Base-by-base conservation (phyloP, 208 protist genomes). In the Wallacemonas sp. region DNA sequence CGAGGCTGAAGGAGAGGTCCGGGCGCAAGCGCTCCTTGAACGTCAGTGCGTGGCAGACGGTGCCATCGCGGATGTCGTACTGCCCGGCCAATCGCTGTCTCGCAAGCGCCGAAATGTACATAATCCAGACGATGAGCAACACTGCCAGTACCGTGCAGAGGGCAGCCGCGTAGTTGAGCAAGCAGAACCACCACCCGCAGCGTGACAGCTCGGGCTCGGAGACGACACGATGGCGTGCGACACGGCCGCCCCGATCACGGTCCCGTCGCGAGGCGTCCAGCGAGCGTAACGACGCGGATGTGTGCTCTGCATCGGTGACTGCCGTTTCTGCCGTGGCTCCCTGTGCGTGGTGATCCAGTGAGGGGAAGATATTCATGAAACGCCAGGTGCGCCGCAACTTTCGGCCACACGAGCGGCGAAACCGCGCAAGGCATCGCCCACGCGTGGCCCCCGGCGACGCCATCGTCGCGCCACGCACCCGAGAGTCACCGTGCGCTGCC, bases 1-100 rank as follows among this genome's bases (percentile, higher is more conserved):
- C 36, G 23, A 87, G 38, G 46, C 78, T 87, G 54, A 83, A 87
- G 36, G 62, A 64, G 17, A 83, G 36, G 48, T 85, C 75, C 32
- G 75, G 72, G 16, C 60, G 74, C 14, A 83, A 9, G n/a, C 24
- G 23, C 26, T 80, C 68, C 14, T 21, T n/a, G 29, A 85, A 70
- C 2, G 69, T 12, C 38, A 63, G 55, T 30, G 56, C 62, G 24
- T 83, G 64, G 64, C 84, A 90, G 47, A 69, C 70, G n/a, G 80
- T 83, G 11, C 23, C 75, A 44, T 87, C 80, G 16, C 21, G 23
- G 33, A 78, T 32, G 39, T 46, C 57, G 30, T 61, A 23, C 17
- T 65, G 76, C 30, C 3, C 24, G 1, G 26, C 46, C 27, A 56
- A 34, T 2, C 61, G 58, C 17, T 44, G 21, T 6, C 24, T 36